A percentile compares a stretch with the other conserved stretches of the same genome.
Conservation (phyloP, 306 rosid species). For the Pterocarpus macrocarpus region DNA sequence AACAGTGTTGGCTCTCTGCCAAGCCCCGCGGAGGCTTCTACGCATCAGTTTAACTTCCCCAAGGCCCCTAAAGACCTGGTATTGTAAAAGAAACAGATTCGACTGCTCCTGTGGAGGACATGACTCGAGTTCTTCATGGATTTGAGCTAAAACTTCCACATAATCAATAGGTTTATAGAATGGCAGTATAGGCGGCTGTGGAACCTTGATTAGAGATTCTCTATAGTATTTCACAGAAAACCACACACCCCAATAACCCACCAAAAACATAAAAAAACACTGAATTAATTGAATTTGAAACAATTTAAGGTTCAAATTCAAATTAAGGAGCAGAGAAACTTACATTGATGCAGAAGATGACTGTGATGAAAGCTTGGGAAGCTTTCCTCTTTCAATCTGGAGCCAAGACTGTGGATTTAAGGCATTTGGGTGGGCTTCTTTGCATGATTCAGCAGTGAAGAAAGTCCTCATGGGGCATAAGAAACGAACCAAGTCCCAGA, state of each 20-base stretch:
- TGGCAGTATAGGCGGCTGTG: slow-evolving; percentile 84
- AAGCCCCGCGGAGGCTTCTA: slow-evolving; percentile 86
- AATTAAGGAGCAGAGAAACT: slow-evolving; percentile 48
- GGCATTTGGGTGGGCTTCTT: slow-evolving; percentile 80
- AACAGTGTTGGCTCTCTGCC: slow-evolving; percentile 77
- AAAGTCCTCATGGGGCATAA: slow-evolving; percentile 91
- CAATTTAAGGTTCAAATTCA: not conserved
- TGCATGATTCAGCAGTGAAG: slow-evolving; percentile 83
- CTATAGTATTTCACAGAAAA: slow-evolving; percentile 54
- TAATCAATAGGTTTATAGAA: slow-evolving; percentile 84
- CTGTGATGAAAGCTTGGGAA: slow-evolving; percentile 70
- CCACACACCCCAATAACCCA: slow-evolving; percentile 10
- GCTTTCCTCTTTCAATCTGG: slow-evolving; percentile 93
- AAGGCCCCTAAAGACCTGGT: slow-evolving; percentile 90
- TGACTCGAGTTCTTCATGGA: slow-evolving; percentile 93
- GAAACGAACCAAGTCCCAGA: slow-evolving; percentile 74
- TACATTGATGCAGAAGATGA: slow-evolving; percentile 81
- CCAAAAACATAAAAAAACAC: not conserved
- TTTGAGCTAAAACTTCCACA: slow-evolving; percentile 89
- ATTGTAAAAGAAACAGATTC: slow-evolving; percentile 75
- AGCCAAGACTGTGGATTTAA: slow-evolving; percentile 88
- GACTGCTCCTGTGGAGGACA: slow-evolving; percentile 78
- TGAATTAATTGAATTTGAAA: slow-evolving; percentile 22
- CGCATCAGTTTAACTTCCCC: slow-evolving; percentile 89
- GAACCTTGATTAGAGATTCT: slow-evolving; percentile 91